These are phyloP conservation scores for Fusarium sp. DNA, from an alignment of 2,329 filamentous ascomycete species.

Conservation along the genomic window DNA sequence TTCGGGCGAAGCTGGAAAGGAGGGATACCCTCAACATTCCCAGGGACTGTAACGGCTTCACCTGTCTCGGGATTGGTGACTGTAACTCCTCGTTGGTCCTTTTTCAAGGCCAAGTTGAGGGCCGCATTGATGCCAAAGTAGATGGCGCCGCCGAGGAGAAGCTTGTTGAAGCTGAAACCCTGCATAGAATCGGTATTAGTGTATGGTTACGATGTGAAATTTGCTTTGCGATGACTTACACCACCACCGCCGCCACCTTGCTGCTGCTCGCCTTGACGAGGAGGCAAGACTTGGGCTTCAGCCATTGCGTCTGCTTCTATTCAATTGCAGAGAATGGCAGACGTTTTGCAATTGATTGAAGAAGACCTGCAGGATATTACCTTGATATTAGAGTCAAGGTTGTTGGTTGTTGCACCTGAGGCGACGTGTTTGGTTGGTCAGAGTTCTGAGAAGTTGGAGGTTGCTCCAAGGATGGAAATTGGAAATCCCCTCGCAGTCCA, in stretches of 20 bases:
- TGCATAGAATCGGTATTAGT: constrained; percentile 31
- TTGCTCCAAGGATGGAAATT: background rate
- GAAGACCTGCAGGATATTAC: constrained; percentile 3
- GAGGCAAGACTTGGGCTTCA: constrained; percentile 39
- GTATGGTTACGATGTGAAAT: background rate
- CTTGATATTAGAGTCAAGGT: constrained; percentile 26
- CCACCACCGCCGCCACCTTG: constrained; percentile 39
- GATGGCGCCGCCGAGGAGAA: constrained; percentile 63
- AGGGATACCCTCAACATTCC: constrained; percentile 67
- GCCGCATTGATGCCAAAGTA: constrained; percentile 69
- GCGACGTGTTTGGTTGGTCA: constrained; percentile 21
- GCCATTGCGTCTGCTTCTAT: constrained; percentile 38
- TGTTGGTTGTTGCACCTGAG: constrained; percentile 23
- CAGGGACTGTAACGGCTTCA: constrained; percentile 62
- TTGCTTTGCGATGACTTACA: constrained; percentile 40
- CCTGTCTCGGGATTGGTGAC: constrained; percentile 61
- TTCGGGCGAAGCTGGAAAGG: constrained; percentile 73
- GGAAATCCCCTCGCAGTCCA: constrained; percentile 34
- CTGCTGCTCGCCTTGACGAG: constrained; percentile 40
- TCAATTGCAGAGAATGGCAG: background rate
- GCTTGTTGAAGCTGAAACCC: constrained; percentile 55
- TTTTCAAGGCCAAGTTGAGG: constrained; percentile 63
- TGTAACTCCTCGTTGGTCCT: constrained; percentile 58
- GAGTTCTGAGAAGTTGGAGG: constrained; percentile 1
- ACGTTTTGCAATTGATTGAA: background rate